Evolutionary conservation across 495 filamentous ascomycete genomes (phyloP).

Genomic region (Pseudoneurospora amorphoporcata): DNA sequence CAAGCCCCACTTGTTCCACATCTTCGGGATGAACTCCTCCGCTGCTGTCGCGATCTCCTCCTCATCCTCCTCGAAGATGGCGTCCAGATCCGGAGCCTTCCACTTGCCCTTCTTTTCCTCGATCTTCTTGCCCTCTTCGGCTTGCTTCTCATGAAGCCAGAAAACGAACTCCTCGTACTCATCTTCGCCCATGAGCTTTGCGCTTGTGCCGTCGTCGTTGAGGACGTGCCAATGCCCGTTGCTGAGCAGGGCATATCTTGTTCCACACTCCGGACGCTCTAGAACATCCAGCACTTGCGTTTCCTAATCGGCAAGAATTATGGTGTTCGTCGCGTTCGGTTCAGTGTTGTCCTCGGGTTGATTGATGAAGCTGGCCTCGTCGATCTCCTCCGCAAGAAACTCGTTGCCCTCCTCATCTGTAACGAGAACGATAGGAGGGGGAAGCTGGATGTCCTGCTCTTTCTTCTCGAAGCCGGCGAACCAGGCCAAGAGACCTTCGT

Average conservation of each 20-base stretch:
- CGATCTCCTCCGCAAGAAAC: background rate
- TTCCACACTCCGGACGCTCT: background rate
- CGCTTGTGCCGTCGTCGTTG: rapidly evolving
- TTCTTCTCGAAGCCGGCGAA: background rate
- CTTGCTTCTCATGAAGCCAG: background rate
- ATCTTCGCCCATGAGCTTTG: rapidly evolving
- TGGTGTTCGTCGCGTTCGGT: background rate
- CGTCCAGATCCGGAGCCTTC: background rate
- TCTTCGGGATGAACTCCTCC: background rate
- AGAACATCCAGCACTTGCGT: background rate
- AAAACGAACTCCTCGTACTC: background rate
- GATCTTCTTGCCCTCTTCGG: background rate
- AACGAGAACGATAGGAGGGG: background rate
- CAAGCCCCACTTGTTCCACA: background rate
- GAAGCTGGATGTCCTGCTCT: background rate
- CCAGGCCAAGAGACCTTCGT: background rate
- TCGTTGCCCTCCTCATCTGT: background rate
- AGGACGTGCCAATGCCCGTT: background rate
- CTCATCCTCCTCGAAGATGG: background rate
- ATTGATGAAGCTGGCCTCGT: background rate
- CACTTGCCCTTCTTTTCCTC: rapidly evolving
- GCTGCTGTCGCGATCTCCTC: background rate
- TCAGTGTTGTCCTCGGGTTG: background rate
- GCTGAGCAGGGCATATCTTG: rapidly evolving
- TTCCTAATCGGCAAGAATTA: background rate